Conservation (phyloP, 306 rosid genomes). For the Canavalia ensiformis region DNA sequence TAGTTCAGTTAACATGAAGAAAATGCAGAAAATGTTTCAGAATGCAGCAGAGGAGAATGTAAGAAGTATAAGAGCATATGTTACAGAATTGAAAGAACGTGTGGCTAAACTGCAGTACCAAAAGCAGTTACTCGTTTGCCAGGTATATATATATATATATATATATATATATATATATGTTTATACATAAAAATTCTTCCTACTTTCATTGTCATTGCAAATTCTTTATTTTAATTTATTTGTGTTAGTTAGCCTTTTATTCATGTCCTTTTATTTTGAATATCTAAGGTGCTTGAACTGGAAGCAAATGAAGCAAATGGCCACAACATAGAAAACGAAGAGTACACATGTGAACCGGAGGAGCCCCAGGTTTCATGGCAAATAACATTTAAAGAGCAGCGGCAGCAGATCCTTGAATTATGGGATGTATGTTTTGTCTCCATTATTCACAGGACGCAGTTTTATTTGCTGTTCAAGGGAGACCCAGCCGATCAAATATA, state of each 20-base stretch:
- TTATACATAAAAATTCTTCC: background rate
- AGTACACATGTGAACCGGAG: conserved; percentile 61
- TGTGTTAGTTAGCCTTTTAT: conserved; percentile 7
- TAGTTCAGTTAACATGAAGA: conserved; percentile 99
- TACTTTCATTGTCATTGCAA: background rate
- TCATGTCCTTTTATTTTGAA: conserved; percentile 29
- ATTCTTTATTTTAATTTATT: conserved; percentile 31
- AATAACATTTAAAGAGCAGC: conserved; percentile 79
- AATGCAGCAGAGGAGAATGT: conserved; percentile 99
- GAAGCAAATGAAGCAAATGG: conserved; percentile 98
- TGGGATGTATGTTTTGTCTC: conserved; percentile 95
- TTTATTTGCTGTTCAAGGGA: conserved; percentile 94
- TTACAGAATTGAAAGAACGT: conserved; percentile 97
- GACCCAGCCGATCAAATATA: conserved; percentile 96
- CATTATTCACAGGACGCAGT: conserved; percentile 95
- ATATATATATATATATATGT: background rate
- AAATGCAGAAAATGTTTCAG: conserved; percentile 99
- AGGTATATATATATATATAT: conserved; percentile 59
- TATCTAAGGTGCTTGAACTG: conserved; percentile 86
- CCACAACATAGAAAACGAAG: conserved; percentile 75
- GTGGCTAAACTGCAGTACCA: conserved; percentile 99
- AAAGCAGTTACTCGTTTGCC: conserved; percentile 97
- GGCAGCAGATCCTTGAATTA: conserved; percentile 86
- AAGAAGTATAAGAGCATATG: conserved; percentile 95
- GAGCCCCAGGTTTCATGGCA: conserved; percentile 86